A percentile compares a stretch with the other conserved stretches of the same genome.
phyloP scores from a whole-genome alignment of 768 basidiomycete species.

The Suillus bovinus region DNA sequence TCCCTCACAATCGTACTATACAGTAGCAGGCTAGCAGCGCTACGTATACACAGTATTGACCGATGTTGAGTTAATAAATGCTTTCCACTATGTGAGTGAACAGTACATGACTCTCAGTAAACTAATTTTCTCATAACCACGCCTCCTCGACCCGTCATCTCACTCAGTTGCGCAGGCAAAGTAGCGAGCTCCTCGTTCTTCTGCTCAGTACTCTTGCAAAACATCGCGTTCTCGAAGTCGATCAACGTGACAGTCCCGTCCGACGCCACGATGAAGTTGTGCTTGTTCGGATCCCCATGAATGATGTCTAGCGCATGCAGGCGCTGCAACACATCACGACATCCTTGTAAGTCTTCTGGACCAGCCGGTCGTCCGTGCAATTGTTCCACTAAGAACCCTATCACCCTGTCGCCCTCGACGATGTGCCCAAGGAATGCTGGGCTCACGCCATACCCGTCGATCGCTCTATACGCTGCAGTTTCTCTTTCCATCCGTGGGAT shows the following conservation, averaged over 20 bases:
- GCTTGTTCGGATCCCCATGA: neutral
- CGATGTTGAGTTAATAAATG: no score
- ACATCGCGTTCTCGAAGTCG: neutral
- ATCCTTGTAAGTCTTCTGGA: neutral
- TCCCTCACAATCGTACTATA: no score
- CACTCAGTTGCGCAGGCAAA: neutral
- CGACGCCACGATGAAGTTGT: neutral
- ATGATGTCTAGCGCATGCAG: neutral
- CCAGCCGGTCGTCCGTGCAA: neutral
- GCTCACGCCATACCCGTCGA: neutral
- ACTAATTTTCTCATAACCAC: neutral
- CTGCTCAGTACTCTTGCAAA: neutral
- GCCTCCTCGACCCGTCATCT: neutral
- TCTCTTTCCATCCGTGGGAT: neutral
- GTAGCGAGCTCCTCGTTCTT: neutral
- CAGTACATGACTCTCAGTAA: no score
- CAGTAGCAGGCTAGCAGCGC: no score
- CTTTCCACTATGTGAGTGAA: no score
- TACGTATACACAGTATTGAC: no score
- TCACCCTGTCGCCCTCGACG: neutral
- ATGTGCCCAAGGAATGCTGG: neutral
- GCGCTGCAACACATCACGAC: neutral
- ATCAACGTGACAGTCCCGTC: neutral
- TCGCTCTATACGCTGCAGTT: neutral
- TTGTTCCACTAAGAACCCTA: neutral